Percentiles rank a stretch among this genome's conserved stretches.
These are phyloP conservation scores for Metarhizium robertsii DNA, from an alignment of 2,329 filamentous ascomycete genomes.

Conservation along the genomic window DNA sequence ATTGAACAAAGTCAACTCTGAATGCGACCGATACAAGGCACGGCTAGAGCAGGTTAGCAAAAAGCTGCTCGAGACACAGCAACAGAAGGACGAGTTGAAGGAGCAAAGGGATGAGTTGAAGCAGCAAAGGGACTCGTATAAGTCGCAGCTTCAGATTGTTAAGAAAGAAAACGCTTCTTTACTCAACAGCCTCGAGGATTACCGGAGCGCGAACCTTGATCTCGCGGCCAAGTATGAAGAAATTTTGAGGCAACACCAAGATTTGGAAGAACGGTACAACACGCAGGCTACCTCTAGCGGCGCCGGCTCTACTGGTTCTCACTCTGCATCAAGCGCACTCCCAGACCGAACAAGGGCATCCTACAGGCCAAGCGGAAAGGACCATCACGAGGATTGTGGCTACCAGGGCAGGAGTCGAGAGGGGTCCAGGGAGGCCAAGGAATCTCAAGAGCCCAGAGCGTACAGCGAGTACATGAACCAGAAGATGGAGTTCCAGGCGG, in stretches of 20 bases:
- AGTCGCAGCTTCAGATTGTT: too few relatives aligned
- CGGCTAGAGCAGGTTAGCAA: constrained; percentile 18
- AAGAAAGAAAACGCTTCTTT: constrained; percentile 12
- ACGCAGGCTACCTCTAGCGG: constrained; percentile 7
- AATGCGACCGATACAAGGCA: constrained; percentile 16
- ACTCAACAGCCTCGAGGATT: background rate
- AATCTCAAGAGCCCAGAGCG: too few relatives aligned
- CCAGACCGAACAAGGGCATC: constrained; percentile 19
- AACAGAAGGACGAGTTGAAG: constrained; percentile 11
- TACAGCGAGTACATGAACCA: too few relatives aligned
- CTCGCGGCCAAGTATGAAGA: constrained; percentile 13
- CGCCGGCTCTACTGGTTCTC: too few relatives aligned
- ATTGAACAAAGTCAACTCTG: constrained; percentile 14
- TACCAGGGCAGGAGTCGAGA: constrained; percentile 11
- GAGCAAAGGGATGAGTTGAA: constrained; percentile 6
- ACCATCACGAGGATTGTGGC: constrained; percentile 17
- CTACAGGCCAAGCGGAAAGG: constrained; percentile 17
- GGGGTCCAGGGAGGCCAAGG: background rate
- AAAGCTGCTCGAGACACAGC: constrained; percentile 19
- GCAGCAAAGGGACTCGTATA: background rate
- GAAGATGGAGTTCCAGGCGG: constrained; percentile 9
- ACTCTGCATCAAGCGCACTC: constrained; percentile 13
- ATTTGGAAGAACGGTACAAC: constrained; percentile 19
- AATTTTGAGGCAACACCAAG: constrained; percentile 20
- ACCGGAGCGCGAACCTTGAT: constrained; percentile 11